These are phyloP conservation scores for Vickermania ingenoplastis DNA, from an alignment of 208 protist species.

Conservation along the genomic window DNA sequence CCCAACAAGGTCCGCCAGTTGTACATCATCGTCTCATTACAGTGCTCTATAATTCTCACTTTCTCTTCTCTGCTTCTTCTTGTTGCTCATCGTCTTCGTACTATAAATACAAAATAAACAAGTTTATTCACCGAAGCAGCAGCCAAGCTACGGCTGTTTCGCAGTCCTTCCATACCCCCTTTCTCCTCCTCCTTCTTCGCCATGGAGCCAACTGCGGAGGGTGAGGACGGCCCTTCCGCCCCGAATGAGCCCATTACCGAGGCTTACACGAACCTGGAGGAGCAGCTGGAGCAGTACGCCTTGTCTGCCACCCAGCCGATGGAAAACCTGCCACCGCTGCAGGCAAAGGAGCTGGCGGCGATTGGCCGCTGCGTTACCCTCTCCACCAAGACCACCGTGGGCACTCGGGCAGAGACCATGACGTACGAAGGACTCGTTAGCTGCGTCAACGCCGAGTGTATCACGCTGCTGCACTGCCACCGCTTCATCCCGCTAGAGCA, in stretches of 20 bases:
- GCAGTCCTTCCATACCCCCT: too few species aligned
- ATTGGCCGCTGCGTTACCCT: constrained; percentile 79
- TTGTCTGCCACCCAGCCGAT: constrained; percentile 46
- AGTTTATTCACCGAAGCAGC: too few species aligned
- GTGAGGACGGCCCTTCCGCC: too few species aligned
- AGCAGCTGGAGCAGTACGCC: constrained; percentile 6
- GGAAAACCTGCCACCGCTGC: constrained; percentile 39
- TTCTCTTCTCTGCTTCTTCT: too few species aligned
- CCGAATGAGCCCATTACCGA: neutral
- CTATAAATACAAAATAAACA: too few species aligned
- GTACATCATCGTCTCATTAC: too few species aligned
- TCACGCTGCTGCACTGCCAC: constrained; percentile 58
- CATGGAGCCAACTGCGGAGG: too few species aligned
- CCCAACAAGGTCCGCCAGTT: too few species aligned
- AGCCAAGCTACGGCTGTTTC: too few species aligned
- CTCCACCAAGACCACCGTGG: constrained; percentile 27
- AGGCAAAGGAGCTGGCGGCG: constrained; percentile 58
- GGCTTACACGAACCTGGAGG: neutral
- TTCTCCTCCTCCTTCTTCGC: too few species aligned
- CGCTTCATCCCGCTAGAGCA: constrained; percentile 66
- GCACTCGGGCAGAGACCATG: constrained; percentile 24
- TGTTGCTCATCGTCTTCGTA: too few species aligned
- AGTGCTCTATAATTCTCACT: too few species aligned
- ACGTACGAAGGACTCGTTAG: constrained; percentile 65
- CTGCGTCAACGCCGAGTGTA: constrained; percentile 63